phyloP scores from a whole-genome alignment of 2,329 filamentous ascomycete species.

The Diaporthe longicolla region DNA sequence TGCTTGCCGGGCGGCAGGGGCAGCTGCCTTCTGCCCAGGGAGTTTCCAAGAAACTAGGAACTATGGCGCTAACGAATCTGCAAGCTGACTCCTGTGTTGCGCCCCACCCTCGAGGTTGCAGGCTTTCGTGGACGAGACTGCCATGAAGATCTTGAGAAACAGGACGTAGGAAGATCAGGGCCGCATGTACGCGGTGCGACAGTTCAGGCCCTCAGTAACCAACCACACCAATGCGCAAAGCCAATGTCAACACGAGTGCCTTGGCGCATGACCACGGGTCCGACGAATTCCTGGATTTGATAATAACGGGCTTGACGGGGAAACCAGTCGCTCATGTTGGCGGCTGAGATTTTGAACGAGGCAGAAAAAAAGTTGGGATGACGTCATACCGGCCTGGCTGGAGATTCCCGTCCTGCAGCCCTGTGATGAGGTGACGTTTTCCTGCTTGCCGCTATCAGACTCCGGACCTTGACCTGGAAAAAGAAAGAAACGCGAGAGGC shows the following conservation, averaged over 20 bases:
- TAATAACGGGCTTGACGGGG: too few species aligned
- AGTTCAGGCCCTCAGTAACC: not conserved
- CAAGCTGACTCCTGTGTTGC: slow-evolving; percentile 20
- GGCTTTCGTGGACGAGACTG: not conserved
- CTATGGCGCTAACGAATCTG: slow-evolving; percentile 21
- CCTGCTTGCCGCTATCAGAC: not conserved
- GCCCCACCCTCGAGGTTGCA: slow-evolving; percentile 3
- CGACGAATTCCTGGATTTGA: not conserved
- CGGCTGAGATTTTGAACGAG: not conserved
- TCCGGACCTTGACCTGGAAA: not conserved
- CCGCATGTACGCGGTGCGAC: not conserved
- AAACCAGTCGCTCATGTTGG: not conserved
- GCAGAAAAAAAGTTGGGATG: not conserved
- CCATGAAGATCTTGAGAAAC: not conserved
- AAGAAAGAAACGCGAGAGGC: not conserved
- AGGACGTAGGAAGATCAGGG: not conserved
- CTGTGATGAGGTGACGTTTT: slow-evolving; percentile 22
- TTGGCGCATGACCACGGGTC: slow-evolving; percentile 1
- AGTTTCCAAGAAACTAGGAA: slow-evolving; percentile 25
- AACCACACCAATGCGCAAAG: not conserved
- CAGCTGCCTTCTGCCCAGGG: slow-evolving; percentile 23
- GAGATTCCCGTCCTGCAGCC: slow-evolving; percentile 4
- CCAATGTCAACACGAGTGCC: slow-evolving; percentile 2
- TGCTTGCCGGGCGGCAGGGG: slow-evolving; percentile 24
- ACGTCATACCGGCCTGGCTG: slow-evolving; percentile 4